Evolutionary conservation across 75 land plant genomes (phyloP).

Genomic region (Picea glauca): DNA sequence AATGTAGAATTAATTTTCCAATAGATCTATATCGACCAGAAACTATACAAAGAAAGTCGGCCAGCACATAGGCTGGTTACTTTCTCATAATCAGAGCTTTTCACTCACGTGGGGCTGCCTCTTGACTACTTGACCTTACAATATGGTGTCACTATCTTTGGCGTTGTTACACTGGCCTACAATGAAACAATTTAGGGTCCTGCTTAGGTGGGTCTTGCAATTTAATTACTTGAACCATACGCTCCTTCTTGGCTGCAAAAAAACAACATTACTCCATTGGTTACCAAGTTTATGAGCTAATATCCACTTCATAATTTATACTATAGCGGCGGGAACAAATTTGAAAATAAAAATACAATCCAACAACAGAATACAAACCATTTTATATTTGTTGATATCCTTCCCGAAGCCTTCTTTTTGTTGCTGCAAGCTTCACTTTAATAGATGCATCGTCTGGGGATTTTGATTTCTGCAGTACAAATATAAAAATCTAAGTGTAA

Average conservation of each 20-base stretch:
- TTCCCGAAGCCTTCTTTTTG: slow-evolving; percentile 85
- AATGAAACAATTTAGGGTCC: too few species aligned
- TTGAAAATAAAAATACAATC: background rate
- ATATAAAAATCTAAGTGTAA: background rate
- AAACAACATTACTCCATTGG: background rate
- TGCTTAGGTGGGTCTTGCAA: slow-evolving; percentile 68
- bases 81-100: too few species aligned
- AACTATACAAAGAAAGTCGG: too few species aligned
- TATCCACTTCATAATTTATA: background rate
- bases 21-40: too few species aligned
- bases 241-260: slow-evolving; percentile 74
- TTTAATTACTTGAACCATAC: slow-evolving; percentile 82
- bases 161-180: background rate
- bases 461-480: slow-evolving; percentile 22
- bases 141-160: background rate
- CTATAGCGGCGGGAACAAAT: background rate
- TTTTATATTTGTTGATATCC: slow-evolving; percentile 74
- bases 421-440: slow-evolving; percentile 47
- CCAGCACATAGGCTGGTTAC: too few species aligned
- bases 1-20: too few species aligned
- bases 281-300: background rate
- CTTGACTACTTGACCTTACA: too few species aligned
- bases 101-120: too few species aligned
- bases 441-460: slow-evolving; percentile 26
- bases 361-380: slow-evolving; percentile 36